Evolutionary conservation across 805 yeast species (phyloP).

Genomic region (Candida caryicola): DNA sequence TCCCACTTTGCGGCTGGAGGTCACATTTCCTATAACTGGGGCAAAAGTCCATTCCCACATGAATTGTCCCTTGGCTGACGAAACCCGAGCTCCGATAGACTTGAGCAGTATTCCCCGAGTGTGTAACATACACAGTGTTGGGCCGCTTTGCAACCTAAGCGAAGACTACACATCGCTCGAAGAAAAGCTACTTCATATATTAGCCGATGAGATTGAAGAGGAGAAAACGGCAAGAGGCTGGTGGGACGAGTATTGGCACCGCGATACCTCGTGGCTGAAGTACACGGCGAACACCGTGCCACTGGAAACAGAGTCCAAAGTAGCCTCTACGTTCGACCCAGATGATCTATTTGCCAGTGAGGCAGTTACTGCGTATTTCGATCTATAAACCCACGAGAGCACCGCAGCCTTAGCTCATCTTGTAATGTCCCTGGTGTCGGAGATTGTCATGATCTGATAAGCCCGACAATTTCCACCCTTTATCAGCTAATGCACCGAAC

Average conservation of each 20-base stretch:
- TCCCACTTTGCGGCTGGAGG: slow-evolving; percentile 11
- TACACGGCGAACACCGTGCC: too few relatives aligned
- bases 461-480: slow-evolving; percentile 6
- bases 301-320: too few relatives aligned
- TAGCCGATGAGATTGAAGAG: slow-evolving; percentile 14
- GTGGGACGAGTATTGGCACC: neutral
- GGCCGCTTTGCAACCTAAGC: slow-evolving; percentile 16
- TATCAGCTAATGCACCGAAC: slow-evolving; percentile 7
- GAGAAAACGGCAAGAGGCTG: neutral
- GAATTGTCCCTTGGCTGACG: slow-evolving; percentile 11
- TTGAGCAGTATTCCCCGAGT: slow-evolving; percentile 3
- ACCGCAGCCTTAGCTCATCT: too few relatives aligned
- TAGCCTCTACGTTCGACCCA: too few relatives aligned
- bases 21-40: slow-evolving; percentile 8
- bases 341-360: too few relatives aligned
- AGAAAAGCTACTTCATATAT: slow-evolving; percentile 13
- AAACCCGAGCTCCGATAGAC: slow-evolving; percentile 6
- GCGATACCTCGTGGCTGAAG: too few relatives aligned
- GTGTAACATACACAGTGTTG: slow-evolving; percentile 7
- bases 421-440: neutral
- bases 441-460: slow-evolving; percentile 2
- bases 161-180: slow-evolving; percentile 12
- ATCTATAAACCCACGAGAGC: too few relatives aligned
- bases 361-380: too few relatives aligned
- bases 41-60: slow-evolving; percentile 12